A percentile compares a stretch with the other conserved stretches of the same genome.
Conservation (phyloP, 495 filamentous ascomycete genomes). For the Aspergillus heteromorphus region DNA sequence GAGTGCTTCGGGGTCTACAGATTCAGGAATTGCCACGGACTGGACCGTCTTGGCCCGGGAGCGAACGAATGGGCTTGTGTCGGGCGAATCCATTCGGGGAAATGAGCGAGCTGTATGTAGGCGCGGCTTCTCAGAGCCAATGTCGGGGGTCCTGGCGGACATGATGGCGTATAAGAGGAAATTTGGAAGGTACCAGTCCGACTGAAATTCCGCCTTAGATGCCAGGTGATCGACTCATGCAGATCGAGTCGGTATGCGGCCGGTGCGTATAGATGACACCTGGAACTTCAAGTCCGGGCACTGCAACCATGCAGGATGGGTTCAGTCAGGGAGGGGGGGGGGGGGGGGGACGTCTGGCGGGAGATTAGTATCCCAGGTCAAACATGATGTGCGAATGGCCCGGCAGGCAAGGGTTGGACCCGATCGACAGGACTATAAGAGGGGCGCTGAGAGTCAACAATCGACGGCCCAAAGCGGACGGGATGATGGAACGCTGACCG, state of each 20-base stretch:
- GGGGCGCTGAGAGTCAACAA: not conserved
- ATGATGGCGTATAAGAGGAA: slow-evolving; percentile 8
- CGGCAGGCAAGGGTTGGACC: not conserved
- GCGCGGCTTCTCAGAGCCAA: slow-evolving; percentile 28
- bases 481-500: not conserved
- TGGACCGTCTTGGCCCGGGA: slow-evolving; percentile 62
- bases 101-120: slow-evolving; percentile 46
- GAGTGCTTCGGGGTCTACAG: slow-evolving; percentile 26
- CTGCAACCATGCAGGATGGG: not conserved
- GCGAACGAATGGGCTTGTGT: slow-evolving; percentile 35
- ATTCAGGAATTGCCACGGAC: slow-evolving; percentile 43
- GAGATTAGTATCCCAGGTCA: not conserved
- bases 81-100: slow-evolving; percentile 46
- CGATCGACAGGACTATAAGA: too few relatives aligned
- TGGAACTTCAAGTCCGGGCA: not conserved
- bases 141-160: slow-evolving; percentile 25
- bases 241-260: slow-evolving; percentile 16
- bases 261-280: slow-evolving; percentile 1
- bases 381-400: not conserved
- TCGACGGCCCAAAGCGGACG: not conserved
- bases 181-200: not conserved
- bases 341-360: not conserved
- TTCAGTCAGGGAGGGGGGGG: not conserved
- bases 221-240: slow-evolving; percentile 32
- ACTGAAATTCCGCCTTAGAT: slow-evolving; percentile 5